Base-by-base conservation (phyloP, 805 yeast genomes). In the Nakazawaea ernobii region DNA sequence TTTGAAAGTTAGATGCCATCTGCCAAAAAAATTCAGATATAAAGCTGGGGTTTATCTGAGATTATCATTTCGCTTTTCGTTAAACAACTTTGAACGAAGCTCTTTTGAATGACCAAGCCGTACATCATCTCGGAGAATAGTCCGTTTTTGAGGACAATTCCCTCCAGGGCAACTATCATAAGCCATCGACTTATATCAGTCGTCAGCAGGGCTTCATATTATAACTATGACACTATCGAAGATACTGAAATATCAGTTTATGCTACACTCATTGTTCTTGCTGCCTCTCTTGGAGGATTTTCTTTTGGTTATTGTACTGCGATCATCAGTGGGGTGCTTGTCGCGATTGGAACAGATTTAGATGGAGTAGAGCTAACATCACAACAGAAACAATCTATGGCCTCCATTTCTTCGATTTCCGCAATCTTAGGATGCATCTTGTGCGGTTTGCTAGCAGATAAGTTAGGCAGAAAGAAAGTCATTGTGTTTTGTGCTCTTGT, bases 251-350 rank as follows among this genome's bases (percentile, higher is more conserved):
- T 48, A 24, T 48, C 47, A 11, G 43, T 48, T n/a, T 48, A 48
- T 30, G 50, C 50, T 20, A 48, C 50, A 5, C 11, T 43, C 5
- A 71, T 51, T 47, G 59, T 64, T 24, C 61, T 56, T 20, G 43
- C 41, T n/a, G 49, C 49, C 17, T 49, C 55, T 20, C 45, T 46
- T 27, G 55, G 49, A 20, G 43, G 49, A 32, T 51, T 51, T 35
- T 38, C 43, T 6, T 80, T 80, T 56, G 86, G 86, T 11, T 80
- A 78, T 56, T 84, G 80, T 55, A 80, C 85, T 10, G 85, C 84
- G 42, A 76, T 82, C 38, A 77, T 80, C 36, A 76, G 84, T 8
- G 82, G 84, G 20, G 79, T 80, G 42, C 68, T 80, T 29, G 62
- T 77, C 41, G 70, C 73, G 65, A 49, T 74, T 32, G 77, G 80